phyloP scores from a whole-genome alignment of 108 stramenopile genomes.

The Cylindrotheca fusiformis region DNA sequence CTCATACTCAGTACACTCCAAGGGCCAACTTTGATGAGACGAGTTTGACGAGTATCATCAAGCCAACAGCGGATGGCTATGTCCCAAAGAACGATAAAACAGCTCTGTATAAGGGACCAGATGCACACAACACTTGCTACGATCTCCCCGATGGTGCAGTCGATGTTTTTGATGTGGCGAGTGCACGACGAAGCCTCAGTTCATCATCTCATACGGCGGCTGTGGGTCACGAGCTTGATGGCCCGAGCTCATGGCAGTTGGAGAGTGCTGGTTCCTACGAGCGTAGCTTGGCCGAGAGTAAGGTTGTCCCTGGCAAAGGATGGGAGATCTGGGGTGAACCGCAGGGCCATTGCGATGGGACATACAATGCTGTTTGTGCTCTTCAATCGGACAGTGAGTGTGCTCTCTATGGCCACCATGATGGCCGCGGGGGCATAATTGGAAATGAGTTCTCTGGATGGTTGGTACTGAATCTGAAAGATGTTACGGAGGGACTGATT shows the following conservation, averaged over 20 bases:
- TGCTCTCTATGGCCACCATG: slow-evolving; percentile 69
- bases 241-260: background rate
- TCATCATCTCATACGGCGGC: slow-evolving; percentile 6
- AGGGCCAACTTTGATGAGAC: slow-evolving; percentile 62
- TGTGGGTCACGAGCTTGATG: background rate
- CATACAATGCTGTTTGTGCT: slow-evolving; percentile 51
- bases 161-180: slow-evolving; percentile 59
- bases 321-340: slow-evolving; percentile 58
- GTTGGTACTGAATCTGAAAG: slow-evolving; percentile 56
- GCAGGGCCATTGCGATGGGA: slow-evolving; percentile 75
- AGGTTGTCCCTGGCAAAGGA: slow-evolving; percentile 60
- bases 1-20: slow-evolving; percentile 68
- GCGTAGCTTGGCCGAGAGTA: slow-evolving; percentile 5
- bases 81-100: slow-evolving; percentile 37
- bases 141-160: slow-evolving; percentile 53
- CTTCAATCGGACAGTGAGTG: slow-evolving; percentile 40
- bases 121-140: slow-evolving; percentile 44
- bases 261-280: background rate
- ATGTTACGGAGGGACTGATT: slow-evolving; percentile 67
- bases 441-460: slow-evolving; percentile 73
- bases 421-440: slow-evolving; percentile 50
- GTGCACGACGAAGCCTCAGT: slow-evolving; percentile 23
- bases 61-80: slow-evolving; percentile 39
- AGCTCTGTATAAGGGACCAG: slow-evolving; percentile 58
- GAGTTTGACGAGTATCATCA: slow-evolving; percentile 46